These are phyloP conservation scores for Hypoxylon rickii DNA, from an alignment of 495 filamentous ascomycete species.

Conservation along the genomic window DNA sequence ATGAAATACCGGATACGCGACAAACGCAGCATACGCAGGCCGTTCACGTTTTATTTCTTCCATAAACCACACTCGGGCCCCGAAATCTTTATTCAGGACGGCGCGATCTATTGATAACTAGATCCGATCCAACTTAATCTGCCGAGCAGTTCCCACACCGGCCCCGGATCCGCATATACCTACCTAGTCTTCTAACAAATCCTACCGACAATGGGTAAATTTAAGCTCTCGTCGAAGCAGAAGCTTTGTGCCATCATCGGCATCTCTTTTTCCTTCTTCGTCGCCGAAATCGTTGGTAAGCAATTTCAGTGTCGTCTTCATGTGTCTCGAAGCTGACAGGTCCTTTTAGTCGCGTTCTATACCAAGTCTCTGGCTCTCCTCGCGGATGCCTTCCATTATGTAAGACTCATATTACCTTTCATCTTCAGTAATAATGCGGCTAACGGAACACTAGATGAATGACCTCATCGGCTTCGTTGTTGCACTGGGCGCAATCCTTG, in stretches of 20 bases:
- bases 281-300: slow-evolving; percentile 74
- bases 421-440: background rate
- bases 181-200: background rate
- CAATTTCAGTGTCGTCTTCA: background rate
- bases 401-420: slow-evolving; percentile 43
- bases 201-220: slow-evolving; percentile 30
- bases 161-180: background rate
- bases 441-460: slow-evolving; percentile 65
- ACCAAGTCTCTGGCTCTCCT: slow-evolving; percentile 89
- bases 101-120: too few species aligned
- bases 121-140: too few species aligned
- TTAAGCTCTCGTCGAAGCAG: slow-evolving; percentile 45
- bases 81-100: background rate
- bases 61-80: too few species aligned
- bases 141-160: background rate
- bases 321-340: slow-evolving; percentile 3
- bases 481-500: slow-evolving; percentile 81
- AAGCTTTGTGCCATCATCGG: slow-evolving; percentile 78
- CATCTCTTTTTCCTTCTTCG: slow-evolving; percentile 82
- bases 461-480: slow-evolving; percentile 87
- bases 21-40: too few species aligned
- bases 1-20: too few species aligned
- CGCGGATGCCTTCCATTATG: slow-evolving; percentile 96
- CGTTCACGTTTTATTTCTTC: too few species aligned
- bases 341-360: slow-evolving; percentile 67